These are phyloP conservation scores for Polygonum aviculare DNA, from an alignment of 148 eudicot genomes.

Conservation along the genomic window DNA sequence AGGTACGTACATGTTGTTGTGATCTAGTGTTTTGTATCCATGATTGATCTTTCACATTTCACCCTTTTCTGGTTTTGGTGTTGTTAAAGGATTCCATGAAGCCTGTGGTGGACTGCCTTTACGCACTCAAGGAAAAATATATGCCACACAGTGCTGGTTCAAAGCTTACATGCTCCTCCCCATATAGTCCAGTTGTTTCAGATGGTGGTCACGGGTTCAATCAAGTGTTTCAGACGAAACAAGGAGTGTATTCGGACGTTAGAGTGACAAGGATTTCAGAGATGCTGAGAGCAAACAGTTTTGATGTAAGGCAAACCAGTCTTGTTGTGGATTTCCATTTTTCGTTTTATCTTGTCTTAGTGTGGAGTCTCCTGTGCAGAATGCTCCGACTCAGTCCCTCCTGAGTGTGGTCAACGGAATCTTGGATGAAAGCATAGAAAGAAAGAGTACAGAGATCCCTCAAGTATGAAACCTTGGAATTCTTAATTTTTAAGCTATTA, in stretches of 20 bases:
- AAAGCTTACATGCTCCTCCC: slow-evolving; percentile 34
- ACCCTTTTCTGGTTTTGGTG: neutral
- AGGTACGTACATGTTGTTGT: slow-evolving; percentile 30
- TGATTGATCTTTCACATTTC: neutral
- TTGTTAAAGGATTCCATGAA: slow-evolving; percentile 83
- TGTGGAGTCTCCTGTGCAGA: slow-evolving; percentile 41
- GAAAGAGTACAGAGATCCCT: slow-evolving; percentile 75
- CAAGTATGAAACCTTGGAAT: slow-evolving; percentile 33
- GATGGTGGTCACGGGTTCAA: slow-evolving; percentile 55
- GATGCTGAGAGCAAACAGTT: slow-evolving; percentile 79
- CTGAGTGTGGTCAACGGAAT: slow-evolving; percentile 75
- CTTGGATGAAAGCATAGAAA: slow-evolving; percentile 76
- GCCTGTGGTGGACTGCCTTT: slow-evolving; percentile 67
- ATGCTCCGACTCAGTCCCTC: slow-evolving; percentile 93
- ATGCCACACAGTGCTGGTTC: slow-evolving; percentile 37
- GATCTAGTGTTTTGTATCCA: neutral
- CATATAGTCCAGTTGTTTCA: slow-evolving; percentile 23
- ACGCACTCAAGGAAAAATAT: slow-evolving; percentile 52
- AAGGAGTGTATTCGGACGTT: slow-evolving; percentile 59
- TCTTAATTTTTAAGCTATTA: neutral
- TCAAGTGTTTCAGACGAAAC: slow-evolving; percentile 82
- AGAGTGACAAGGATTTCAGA: slow-evolving; percentile 73
- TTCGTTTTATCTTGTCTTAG: neutral
- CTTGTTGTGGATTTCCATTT: neutral
- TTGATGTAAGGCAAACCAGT: slow-evolving; percentile 50